Base-by-base conservation (phyloP, 768 basidiomycete species). In the Lyophyllum shimeji region DNA sequence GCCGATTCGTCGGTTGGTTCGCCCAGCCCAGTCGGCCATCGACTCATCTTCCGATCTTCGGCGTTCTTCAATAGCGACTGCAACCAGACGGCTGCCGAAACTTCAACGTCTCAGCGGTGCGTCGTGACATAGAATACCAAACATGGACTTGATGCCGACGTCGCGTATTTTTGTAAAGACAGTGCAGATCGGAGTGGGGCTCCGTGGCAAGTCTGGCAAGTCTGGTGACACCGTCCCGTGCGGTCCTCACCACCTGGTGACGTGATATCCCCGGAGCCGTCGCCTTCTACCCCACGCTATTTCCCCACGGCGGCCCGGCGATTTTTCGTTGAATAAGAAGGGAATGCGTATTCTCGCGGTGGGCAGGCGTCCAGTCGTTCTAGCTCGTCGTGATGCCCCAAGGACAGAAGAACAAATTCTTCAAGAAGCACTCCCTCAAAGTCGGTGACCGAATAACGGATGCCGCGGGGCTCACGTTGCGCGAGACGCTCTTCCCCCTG, bases 381-480 rank as follows among this genome's bases (percentile, higher is more conserved):
- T 31, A 9, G 15, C 33, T 31, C 31, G 20, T 21, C 44, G 50
- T 23, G 21, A 61, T 61, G 60, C 21, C 56, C 57, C 45, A 48
- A 40, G 49, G 12, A 40, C 48, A 59, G 50, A 31, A 29, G 2
- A 53, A 53, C 27, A 53, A 34, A 24, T 63, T 63, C 44, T 69
- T 69, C 52, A 61, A 50, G 43, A 59, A 57, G 17, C 71, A 71
- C 56, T 68, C 71, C 8, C 65, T 72, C 23, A 69, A 65, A 47
- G 70, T 71, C 39, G 71, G 70, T 20, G 57, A 72, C 59, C 58
- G 65, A 49, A 59, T 69, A 23, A 72, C 71, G 24, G 61, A 72
- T 54, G 71, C 71, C 0, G 67, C 70, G 2, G 55, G 62, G 29
- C 50, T 72, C 24, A 72, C 71, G 1, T 55, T 72, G 13, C 61